Base-by-base conservation (phyloP, 306 rosid genomes). In the Morella rubra region DNA sequence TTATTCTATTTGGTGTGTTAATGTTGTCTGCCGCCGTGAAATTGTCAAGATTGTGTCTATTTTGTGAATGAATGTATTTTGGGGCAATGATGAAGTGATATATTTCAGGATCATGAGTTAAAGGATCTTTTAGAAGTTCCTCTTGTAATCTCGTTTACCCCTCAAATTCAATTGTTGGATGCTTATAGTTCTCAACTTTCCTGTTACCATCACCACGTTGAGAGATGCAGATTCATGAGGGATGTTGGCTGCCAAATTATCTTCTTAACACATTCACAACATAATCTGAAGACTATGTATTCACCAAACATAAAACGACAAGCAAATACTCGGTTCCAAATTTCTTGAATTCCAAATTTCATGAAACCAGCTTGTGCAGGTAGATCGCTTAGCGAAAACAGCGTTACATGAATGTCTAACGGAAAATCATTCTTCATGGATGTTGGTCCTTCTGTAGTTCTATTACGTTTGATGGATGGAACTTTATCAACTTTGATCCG, bases 1-100 rank as follows among this genome's bases (percentile, higher is more conserved):
- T 76, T 77, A 42, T 24, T 74, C 55, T 79, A 81, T 64, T 70
- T 80, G 62, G 78, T 76, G 90, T 88, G 27, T 62, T 18, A 15
- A 62, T 66, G 71, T 66, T 66, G 13, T 41, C 41, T 69, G 60
- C 61, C 24, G 79, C 82, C 77, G 76, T 83, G 85, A 81, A 81
- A 27, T 77, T 76, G 78, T 85, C 78, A 66, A 61, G 69, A 47
- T 72, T 58, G 40, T 78, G 55, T 80, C 51, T 60, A 61, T 73
- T 76, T 61, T 76, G 79, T 75, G 72, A 83, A 84, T 81, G 71
- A 84, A 69, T 73, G 51, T 77, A 83, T 66, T 83, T 40, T 16
- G 79, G 80, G 84, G 65, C 79, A 61, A 71, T 71, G 70, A 67
- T 85, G 80, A 32, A 76, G 71, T 69, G 75, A 66, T 77, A 66